Conservation (phyloP, 2,329 filamentous ascomycete species). For the Fusarium sp. region DNA sequence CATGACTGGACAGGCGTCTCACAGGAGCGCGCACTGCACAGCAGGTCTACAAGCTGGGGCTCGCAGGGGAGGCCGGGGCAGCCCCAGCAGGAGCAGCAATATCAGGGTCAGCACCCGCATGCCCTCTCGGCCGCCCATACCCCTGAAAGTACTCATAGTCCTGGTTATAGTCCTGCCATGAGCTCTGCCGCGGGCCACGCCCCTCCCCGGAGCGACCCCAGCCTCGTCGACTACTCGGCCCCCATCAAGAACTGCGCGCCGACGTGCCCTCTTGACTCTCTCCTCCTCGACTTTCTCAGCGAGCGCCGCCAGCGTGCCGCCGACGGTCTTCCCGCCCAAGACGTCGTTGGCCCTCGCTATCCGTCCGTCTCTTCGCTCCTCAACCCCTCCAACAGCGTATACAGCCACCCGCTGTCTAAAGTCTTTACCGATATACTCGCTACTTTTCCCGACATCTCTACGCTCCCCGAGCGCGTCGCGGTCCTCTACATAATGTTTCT, state of each 20-base stretch:
- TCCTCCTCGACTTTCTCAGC: slow-evolving; percentile 84
- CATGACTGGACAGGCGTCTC: slow-evolving; percentile 58
- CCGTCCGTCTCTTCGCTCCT: slow-evolving; percentile 84
- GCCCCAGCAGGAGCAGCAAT: slow-evolving; percentile 31
- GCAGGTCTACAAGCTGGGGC: slow-evolving; percentile 38
- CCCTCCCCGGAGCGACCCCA: slow-evolving; percentile 35
- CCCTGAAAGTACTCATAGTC: slow-evolving; percentile 38
- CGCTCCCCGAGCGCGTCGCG: slow-evolving; percentile 85
- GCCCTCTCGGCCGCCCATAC: slow-evolving; percentile 32
- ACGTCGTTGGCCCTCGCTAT: slow-evolving; percentile 81
- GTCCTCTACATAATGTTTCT: slow-evolving; percentile 90
- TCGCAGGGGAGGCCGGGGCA: slow-evolving; percentile 36
- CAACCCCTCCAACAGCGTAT: slow-evolving; percentile 72
- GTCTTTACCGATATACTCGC: slow-evolving; percentile 87
- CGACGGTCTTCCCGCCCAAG: slow-evolving; percentile 72
- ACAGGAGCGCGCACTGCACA: slow-evolving; percentile 42
- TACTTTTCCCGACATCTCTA: slow-evolving; percentile 83
- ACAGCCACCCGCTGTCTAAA: slow-evolving; percentile 82
- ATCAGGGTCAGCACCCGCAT: slow-evolving; percentile 29
- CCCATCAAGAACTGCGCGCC: slow-evolving; percentile 71
- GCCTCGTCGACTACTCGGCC: slow-evolving; percentile 39
- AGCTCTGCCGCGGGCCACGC: slow-evolving; percentile 27
- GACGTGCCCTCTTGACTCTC: slow-evolving; percentile 80
- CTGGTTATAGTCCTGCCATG: slow-evolving; percentile 37
- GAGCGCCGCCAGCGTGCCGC: slow-evolving; percentile 75